These are phyloP conservation scores for Polytrichum formosum DNA, from an alignment of 225 moss, liverwort and hornwort species.

Conservation along the genomic window DNA sequence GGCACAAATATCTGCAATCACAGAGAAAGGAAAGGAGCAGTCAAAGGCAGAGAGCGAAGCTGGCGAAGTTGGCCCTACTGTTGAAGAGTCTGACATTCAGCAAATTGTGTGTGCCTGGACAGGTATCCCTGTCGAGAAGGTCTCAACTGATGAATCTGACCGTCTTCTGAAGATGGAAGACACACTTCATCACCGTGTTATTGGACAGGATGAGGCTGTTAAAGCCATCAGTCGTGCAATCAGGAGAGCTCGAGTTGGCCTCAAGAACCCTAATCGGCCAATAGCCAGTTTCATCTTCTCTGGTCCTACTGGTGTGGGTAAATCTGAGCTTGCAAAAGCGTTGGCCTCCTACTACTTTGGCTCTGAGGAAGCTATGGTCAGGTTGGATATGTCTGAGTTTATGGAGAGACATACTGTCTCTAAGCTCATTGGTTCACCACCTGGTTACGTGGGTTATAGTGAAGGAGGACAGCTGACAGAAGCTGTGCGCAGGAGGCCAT, in stretches of 20 bases:
- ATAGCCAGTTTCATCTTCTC: conserved; percentile 99
- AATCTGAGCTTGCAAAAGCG: conserved; percentile 91
- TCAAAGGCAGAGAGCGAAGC: conserved; percentile 87
- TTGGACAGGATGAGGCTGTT: conserved; percentile 92
- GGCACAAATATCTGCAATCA: conserved; percentile 74
- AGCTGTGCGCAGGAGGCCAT: conserved; percentile 81
- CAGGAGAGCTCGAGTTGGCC: conserved; percentile 73
- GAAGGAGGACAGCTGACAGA: conserved; percentile 90
- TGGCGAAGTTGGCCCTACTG: conserved; percentile 72
- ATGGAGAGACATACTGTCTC: conserved; percentile 95
- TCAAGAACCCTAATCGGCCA: conserved; percentile 89
- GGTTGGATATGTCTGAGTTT: conserved; percentile 94
- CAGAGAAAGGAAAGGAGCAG: conserved; percentile 91
- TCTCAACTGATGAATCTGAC: conserved; percentile 92
- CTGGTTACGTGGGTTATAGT: conserved; percentile 85
- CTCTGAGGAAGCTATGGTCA: conserved; percentile 93
- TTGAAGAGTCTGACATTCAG: conserved; percentile 90
- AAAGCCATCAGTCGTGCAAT: conserved; percentile 87
- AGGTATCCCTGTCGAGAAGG: conserved; percentile 97
- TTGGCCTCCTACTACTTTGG: conserved; percentile 96
- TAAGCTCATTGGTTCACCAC: conserved; percentile 83
- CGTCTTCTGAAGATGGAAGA: conserved; percentile 91
- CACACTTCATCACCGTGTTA: conserved; percentile 80
- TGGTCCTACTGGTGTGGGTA: conserved; percentile 93
- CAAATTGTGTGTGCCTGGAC: conserved; percentile 97